Percentiles rank a stretch among this genome's conserved stretches.
Evolutionary conservation across 495 filamentous ascomycete genomes (phyloP).

Genomic region (Apodospora peruviana): DNA sequence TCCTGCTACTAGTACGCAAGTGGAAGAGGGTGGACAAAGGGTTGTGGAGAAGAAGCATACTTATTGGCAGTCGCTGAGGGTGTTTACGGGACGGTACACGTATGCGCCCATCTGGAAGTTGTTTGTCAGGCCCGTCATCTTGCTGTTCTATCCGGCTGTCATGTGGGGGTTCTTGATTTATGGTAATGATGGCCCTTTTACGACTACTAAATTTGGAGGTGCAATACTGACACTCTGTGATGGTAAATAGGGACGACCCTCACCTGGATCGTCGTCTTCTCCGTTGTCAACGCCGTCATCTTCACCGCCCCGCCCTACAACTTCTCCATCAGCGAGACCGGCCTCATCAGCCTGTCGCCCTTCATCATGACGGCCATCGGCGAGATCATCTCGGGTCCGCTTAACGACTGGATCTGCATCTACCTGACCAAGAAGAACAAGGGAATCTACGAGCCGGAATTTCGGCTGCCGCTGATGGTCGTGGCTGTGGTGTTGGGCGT

Average conservation of each 20-base stretch:
- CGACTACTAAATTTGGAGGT: background rate
- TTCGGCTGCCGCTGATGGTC: slow-evolving; percentile 45
- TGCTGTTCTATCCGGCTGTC: slow-evolving; percentile 51
- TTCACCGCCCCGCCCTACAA: slow-evolving; percentile 48
- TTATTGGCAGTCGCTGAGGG: slow-evolving; percentile 25
- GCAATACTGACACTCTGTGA: background rate
- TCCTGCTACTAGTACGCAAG: no score
- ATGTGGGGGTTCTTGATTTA: slow-evolving; percentile 50
- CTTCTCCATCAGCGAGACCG: slow-evolving; percentile 43
- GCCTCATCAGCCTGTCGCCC: slow-evolving; percentile 44
- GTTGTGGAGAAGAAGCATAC: slow-evolving; percentile 25
- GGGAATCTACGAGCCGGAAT: slow-evolving; percentile 53
- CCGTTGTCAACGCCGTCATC: slow-evolving; percentile 46
- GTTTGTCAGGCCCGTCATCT: slow-evolving; percentile 41
- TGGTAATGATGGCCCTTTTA: slow-evolving; percentile 19
- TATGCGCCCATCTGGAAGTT: slow-evolving; percentile 45
- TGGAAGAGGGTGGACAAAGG: background rate
- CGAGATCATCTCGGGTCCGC: slow-evolving; percentile 40
- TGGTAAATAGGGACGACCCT: slow-evolving; percentile 38
- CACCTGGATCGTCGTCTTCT: slow-evolving; percentile 50
- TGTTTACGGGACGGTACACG: slow-evolving; percentile 35
- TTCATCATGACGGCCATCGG: slow-evolving; percentile 47
- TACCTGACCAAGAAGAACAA: slow-evolving; percentile 41
- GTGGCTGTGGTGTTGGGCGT: slow-evolving; percentile 39
- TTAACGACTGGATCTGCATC: slow-evolving; percentile 47